These are phyloP conservation scores for Penicillium mononematosum DNA, from an alignment of 495 filamentous ascomycete species.

Conservation along the genomic window DNA sequence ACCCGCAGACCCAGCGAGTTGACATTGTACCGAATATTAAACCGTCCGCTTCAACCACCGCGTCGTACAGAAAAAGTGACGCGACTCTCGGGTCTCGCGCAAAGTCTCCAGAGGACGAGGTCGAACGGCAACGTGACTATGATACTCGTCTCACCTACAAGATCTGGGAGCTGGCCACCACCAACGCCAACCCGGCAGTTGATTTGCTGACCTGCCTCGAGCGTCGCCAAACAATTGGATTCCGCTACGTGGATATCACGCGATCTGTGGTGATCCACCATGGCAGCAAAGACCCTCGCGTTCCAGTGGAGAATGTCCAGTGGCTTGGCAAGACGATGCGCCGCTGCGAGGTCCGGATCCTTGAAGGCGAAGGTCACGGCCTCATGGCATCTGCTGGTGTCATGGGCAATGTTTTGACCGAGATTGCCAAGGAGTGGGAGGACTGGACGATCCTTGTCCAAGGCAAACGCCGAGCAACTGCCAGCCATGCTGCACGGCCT, in stretches of 20 bases:
- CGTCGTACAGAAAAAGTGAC: slow-evolving; percentile 24
- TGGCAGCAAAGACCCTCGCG: slow-evolving; percentile 83
- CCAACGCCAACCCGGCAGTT: slow-evolving; percentile 88
- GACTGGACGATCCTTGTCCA: slow-evolving; percentile 75
- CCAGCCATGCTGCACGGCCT: slow-evolving; percentile 21
- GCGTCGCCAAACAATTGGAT: slow-evolving; percentile 86
- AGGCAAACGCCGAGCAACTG: slow-evolving; percentile 44
- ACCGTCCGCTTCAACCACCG: slow-evolving; percentile 18
- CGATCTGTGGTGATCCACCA: slow-evolving; percentile 90
- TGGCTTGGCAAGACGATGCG: slow-evolving; percentile 96
- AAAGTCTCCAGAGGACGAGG: slow-evolving; percentile 41
- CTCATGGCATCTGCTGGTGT: slow-evolving; percentile 92
- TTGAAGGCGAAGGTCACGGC: slow-evolving; percentile 93
- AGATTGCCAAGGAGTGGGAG: slow-evolving; percentile 93
- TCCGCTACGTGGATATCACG: slow-evolving; percentile 94
- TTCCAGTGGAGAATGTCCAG: slow-evolving; percentile 90
- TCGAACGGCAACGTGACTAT: slow-evolving; percentile 73
- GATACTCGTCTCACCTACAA: slow-evolving; percentile 83
- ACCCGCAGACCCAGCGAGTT: slow-evolving; percentile 48
- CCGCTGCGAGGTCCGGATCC: slow-evolving; percentile 82
- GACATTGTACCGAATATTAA: slow-evolving; percentile 20
- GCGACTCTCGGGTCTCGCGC: slow-evolving; percentile 25
- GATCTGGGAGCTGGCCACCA: slow-evolving; percentile 94
- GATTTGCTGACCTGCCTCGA: slow-evolving; percentile 93
- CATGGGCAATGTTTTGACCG: slow-evolving; percentile 89